Evolutionary conservation across 2,329 filamentous ascomycete species (phyloP), one percentile per base, ranked within the genome.

Genomic region (Colletotrichum endophyticum): DNA sequence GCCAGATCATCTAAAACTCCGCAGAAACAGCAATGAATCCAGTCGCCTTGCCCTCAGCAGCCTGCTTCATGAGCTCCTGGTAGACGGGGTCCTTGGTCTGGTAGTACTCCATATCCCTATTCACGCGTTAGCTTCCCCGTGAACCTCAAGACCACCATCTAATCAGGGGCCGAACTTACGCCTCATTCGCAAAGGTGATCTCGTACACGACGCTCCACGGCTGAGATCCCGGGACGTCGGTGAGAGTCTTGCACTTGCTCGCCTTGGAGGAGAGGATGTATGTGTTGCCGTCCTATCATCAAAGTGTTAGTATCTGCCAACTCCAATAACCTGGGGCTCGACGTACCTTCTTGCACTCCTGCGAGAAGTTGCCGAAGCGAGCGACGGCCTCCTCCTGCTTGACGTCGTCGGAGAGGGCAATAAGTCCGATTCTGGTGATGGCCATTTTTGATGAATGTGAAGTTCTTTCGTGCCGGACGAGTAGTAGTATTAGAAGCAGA

Each of bases 31-130:
- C 71, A 28, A 76, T 66, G 49, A 70, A 76, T 19, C 70, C 74
- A 6, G 74, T 70, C 3, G 74, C 74, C 64, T 74, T 74, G 28
- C 74, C 74, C 66, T 76, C 74, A 11, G 70, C 71, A 6, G 74
- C 74, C 66, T 76, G 71, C 71, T 53, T 66, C 74, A 66, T 73
- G n/a, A 76, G 59, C 19, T 74, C 70, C 44, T 76, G 44, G 72
- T 75, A 76, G 22, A 76, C 56, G 22, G 74, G 32, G 61, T 76
- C 74, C 22, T 76, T 70, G 4, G 70, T 75, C 64, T 76, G 74
- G 34, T 75, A 75, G 59, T 76, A 76, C 49, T 75, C 74, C 74
- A 76, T 76, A 5, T 76, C 74, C 59, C 71, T 75, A 13, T 44
- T 19, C 22, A 19, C 9, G 12, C 9, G 2, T 59, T 27, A 39